A percentile compares a stretch with the other conserved stretches of the same genome.
Conservation (phyloP, 768 basidiomycete genomes). For the Cyathus striatus region DNA sequence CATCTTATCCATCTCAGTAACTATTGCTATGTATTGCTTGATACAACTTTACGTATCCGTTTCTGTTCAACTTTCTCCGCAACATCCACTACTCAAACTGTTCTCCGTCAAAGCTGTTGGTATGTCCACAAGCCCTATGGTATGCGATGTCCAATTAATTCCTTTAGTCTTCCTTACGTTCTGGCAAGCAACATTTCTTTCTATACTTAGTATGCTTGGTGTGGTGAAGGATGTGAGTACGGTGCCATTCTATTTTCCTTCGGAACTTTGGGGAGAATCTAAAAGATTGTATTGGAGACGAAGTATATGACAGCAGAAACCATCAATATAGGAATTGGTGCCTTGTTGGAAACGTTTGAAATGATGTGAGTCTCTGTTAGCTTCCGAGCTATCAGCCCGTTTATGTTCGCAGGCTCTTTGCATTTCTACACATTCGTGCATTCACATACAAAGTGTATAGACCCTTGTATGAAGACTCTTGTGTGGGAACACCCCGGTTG, state of each 20-base stretch:
- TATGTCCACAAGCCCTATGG: too few species aligned
- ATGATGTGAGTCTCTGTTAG: constrained; percentile 51
- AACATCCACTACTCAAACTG: constrained; percentile 61
- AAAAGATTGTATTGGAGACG: constrained; percentile 28
- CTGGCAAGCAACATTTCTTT: constrained; percentile 67
- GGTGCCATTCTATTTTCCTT: not conserved
- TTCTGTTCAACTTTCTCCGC: constrained; percentile 45
- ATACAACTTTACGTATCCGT: constrained; percentile 66
- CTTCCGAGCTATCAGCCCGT: constrained; percentile 5
- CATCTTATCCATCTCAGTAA: constrained; percentile 65
- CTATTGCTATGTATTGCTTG: constrained; percentile 75
- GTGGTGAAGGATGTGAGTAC: constrained; percentile 56
- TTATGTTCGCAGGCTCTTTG: constrained; percentile 43
- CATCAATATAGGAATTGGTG: constrained; percentile 67
- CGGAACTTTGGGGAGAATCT: not conserved
- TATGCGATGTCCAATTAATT: too few species aligned
- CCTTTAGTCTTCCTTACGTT: constrained; percentile 71
- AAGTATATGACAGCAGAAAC: constrained; percentile 70
- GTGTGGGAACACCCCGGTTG: constrained; percentile 44
- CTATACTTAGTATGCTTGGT: constrained; percentile 49
- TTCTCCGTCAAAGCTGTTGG: constrained; percentile 73
- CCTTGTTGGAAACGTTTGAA: constrained; percentile 66
- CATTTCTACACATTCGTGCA: constrained; percentile 65
- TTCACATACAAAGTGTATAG: constrained; percentile 68
- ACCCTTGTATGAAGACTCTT: constrained; percentile 22